These are phyloP conservation scores for Termitomyces sp. DNA, from an alignment of 768 basidiomycete genomes.

Conservation along the genomic window DNA sequence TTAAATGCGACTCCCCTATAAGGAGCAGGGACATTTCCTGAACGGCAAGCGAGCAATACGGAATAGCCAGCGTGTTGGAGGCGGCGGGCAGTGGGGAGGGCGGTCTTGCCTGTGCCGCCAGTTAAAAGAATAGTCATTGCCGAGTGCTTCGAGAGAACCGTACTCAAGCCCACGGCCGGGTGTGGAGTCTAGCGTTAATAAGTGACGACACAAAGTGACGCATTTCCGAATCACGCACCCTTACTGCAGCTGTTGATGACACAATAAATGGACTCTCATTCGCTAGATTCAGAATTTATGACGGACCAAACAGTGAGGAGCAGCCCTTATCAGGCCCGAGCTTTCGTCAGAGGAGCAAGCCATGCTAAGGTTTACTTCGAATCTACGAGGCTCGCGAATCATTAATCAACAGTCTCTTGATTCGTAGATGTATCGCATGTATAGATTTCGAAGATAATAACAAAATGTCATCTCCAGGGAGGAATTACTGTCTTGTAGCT, in stretches of 20 bases:
- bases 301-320: too few species aligned
- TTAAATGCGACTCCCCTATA: slow-evolving; percentile 26
- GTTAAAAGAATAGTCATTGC: slow-evolving; percentile 25
- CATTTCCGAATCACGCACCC: too few species aligned
- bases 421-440: too few species aligned
- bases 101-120: slow-evolving; percentile 31
- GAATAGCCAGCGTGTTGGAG: slow-evolving; percentile 19
- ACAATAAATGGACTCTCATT: too few species aligned
- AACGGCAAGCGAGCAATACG: slow-evolving; percentile 24
- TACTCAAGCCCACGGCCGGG: not conserved
- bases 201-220: not conserved
- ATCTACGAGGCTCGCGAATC: too few species aligned
- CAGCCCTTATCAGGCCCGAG: too few species aligned
- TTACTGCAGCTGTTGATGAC: too few species aligned
- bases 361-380: too few species aligned
- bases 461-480: not conserved
- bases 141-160: not conserved
- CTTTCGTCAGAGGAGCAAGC: too few species aligned
- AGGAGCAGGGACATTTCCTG: slow-evolving; percentile 18
- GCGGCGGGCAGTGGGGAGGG: slow-evolving; percentile 19
- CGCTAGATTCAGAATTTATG: too few species aligned
- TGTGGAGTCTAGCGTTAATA: not conserved
- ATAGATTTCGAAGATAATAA: not conserved
- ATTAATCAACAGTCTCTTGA: not conserved
- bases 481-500: not conserved